Evolutionary conservation across 1,139 yeast species (phyloP), one percentile per base, ranked within the genome.

Genomic region (Pichia sp.): DNA sequence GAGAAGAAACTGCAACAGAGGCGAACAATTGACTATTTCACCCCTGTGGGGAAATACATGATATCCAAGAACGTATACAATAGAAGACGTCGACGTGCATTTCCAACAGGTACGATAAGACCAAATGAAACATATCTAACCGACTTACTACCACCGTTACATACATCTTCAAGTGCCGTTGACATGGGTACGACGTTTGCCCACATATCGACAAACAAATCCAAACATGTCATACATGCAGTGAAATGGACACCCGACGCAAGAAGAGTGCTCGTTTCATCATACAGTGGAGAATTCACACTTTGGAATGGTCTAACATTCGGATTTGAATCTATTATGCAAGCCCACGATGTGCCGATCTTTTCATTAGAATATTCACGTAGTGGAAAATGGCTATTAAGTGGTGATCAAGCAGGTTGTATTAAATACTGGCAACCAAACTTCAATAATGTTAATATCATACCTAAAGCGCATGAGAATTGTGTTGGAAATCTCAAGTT

Each of bases 201-300:
- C 1, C 98, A 93, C 69, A 76, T 91, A 44, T 84, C 96, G 49
- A 83, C 94, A 31, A 93, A 91, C 68, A 93, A 93, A 67, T 90
- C 91, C 19, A 84, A 87, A 59, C 96, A 91, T 67, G 89, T 96
- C 0, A 90, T 93, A 44, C 88, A 90, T 59, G 85, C 94, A 1
- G 87, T 90, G 12, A 82, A 81, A 63, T 93, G 98, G 96, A 93
- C 99, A 0, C 98, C 98, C 0, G 98, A 91, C 57, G 98, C 97
- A 0, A 75, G 98, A 55, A 72, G 99, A 54, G 72, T 94, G 50
- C 74, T 93, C 44, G 96, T 95, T 8, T 96, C 96, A 0, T 82
- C 95, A 17, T 90, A 87, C 67, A 81, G 90, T 53, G 99, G 99
- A 31, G 99, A 93, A 63, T 91, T 93, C 67, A 91, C 99, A 7